Conservation (phyloP, 192 early-diverging fungal genomes). For the Coemansia sp. region DNA sequence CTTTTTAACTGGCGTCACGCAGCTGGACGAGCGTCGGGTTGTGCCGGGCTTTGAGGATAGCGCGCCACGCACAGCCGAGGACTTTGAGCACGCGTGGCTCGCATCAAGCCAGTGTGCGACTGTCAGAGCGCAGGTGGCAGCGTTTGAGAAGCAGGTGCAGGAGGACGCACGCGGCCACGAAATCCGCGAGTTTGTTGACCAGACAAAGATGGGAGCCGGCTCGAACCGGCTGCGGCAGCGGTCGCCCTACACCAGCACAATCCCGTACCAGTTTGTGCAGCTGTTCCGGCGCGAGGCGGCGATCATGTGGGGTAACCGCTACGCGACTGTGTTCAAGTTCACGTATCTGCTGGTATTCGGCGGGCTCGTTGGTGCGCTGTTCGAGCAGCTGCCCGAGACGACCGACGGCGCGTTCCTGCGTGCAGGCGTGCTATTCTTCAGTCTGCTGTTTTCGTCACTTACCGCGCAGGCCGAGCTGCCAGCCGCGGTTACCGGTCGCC, state of each 20-base stretch:
- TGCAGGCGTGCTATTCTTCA: constrained; percentile 53
- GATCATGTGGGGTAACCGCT: constrained; percentile 57
- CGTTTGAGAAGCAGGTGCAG: constrained; percentile 34
- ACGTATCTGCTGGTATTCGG: constrained; percentile 65
- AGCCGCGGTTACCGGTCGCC: constrained; percentile 64
- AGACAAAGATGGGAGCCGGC: constrained; percentile 55
- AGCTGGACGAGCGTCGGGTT: constrained; percentile 58
- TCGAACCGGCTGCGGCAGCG: constrained; percentile 52
- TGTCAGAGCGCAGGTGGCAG: constrained; percentile 38
- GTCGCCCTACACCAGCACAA: constrained; percentile 66
- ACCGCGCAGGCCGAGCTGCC: constrained; percentile 71
- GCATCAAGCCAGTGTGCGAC: constrained; percentile 40
- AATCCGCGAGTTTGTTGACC: constrained; percentile 52
- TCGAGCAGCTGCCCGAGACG: constrained; percentile 58
- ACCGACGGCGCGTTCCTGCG: constrained; percentile 65
- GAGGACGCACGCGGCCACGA: constrained; percentile 20
- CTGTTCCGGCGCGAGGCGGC: constrained; percentile 64
- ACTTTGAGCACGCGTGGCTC: constrained; percentile 64
- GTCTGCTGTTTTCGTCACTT: constrained; percentile 66
- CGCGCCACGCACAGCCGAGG: constrained; percentile 58
- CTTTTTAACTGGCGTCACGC: constrained; percentile 70
- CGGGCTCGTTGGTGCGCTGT: constrained; percentile 69
- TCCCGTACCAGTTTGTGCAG: constrained; percentile 60
- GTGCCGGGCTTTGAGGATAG: constrained; percentile 56
- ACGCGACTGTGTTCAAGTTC: constrained; percentile 54